phyloP scores from a whole-genome alignment of 495 filamentous ascomycete species.

The Talaromyces stipitatus region DNA sequence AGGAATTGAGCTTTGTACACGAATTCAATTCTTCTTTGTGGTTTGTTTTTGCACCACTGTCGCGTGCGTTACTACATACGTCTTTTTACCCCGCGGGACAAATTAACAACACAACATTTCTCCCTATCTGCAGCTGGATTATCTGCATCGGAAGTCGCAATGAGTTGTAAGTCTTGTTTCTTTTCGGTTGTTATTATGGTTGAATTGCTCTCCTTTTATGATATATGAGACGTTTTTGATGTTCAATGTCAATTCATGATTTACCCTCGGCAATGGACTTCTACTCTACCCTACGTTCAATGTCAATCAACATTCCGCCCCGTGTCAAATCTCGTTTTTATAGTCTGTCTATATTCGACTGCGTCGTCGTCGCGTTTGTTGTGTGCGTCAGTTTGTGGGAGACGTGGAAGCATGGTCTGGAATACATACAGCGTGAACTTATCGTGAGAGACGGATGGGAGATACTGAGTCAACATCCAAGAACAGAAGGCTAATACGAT shows the following conservation, averaged over 20 bases:
- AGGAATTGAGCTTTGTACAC: neutral
- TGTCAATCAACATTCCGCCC: neutral
- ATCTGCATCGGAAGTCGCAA: conserved; percentile 14
- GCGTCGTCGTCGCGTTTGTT: conserved; percentile 12
- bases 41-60: neutral
- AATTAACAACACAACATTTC: neutral
- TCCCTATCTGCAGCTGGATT: neutral
- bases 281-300: neutral
- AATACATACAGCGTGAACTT: neutral
- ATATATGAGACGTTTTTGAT: neutral
- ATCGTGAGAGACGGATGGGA: neutral
- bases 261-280: neutral
- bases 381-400: conserved; percentile 6
- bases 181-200: neutral
- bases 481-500: conserved; percentile 21
- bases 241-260: neutral
- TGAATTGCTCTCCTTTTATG: neutral
- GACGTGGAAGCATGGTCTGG: conserved; percentile 13
- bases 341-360: conserved; percentile 3
- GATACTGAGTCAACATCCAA: neutral
- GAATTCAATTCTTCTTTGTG: no score
- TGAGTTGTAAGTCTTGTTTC: conserved; percentile 37
- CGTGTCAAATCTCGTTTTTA: conserved; percentile 4
- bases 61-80: neutral
- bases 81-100: neutral